These are phyloP conservation scores for Rubia yunnanensis DNA, from an alignment of 257 asterid genomes.

Conservation along the genomic window DNA sequence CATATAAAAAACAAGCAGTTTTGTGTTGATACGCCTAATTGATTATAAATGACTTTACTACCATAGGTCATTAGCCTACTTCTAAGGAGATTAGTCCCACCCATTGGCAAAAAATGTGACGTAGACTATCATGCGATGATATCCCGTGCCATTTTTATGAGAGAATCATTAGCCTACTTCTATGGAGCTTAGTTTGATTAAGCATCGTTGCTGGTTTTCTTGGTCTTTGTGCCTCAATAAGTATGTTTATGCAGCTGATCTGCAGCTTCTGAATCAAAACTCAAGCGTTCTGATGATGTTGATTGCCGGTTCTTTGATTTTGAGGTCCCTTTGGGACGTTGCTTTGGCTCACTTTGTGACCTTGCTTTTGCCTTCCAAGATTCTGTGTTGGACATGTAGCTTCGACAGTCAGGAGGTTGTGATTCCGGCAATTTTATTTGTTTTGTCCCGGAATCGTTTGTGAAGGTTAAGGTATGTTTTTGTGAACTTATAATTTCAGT, in stretches of 20 bases:
- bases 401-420: slow-evolving; percentile 18
- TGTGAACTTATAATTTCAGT: slow-evolving; percentile 42
- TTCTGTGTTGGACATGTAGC: slow-evolving; percentile 58
- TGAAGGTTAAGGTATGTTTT: slow-evolving; percentile 17
- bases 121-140: too few species aligned
- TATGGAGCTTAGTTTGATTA: slow-evolving; percentile 27
- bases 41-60: too few species aligned
- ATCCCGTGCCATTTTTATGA: too few species aligned
- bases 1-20: too few species aligned
- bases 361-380: slow-evolving; percentile 64
- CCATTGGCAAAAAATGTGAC: too few species aligned
- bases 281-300: slow-evolving; percentile 34
- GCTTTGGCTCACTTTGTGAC: slow-evolving; percentile 72
- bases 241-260: neutral
- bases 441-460: slow-evolving; percentile 17
- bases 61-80: too few species aligned
- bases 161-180: neutral
- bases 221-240: slow-evolving; percentile 15
- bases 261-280: neutral
- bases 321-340: slow-evolving; percentile 38
- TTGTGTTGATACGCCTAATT: too few species aligned
- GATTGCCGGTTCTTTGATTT: slow-evolving; percentile 31
- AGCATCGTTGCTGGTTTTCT: slow-evolving; percentile 40
- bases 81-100: too few species aligned
- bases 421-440: slow-evolving; percentile 15